phyloP scores from a whole-genome alignment of 192 early-diverging fungal genomes.

The Irineochytrium annulatum region DNA sequence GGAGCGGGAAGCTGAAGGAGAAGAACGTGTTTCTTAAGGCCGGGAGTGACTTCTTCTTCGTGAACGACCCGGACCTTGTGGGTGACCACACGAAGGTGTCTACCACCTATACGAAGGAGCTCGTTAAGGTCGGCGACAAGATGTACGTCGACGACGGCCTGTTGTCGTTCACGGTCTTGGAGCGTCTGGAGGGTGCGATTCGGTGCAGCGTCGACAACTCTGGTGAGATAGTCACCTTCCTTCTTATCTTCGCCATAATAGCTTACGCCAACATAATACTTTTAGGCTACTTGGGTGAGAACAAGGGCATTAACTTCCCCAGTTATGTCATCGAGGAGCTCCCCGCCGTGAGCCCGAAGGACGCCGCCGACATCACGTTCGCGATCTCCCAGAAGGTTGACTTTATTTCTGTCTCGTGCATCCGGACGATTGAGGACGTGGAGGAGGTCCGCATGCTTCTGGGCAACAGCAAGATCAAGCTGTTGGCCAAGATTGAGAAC shows the following conservation, averaged over 20 bases:
- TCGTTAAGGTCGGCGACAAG: constrained; percentile 53
- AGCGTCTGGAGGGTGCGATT: constrained; percentile 48
- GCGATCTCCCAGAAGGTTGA: constrained; percentile 43
- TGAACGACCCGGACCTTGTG: constrained; percentile 44
- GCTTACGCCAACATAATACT: not conserved
- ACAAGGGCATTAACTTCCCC: constrained; percentile 61
- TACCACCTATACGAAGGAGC: constrained; percentile 55
- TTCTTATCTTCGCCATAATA: no score
- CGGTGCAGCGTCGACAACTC: constrained; percentile 42
- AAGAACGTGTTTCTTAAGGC: constrained; percentile 38
- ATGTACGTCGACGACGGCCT: constrained; percentile 89
- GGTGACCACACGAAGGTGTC: constrained; percentile 52
- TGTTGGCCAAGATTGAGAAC: constrained; percentile 62
- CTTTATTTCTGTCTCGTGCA: constrained; percentile 56
- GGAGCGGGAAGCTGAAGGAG: constrained; percentile 49
- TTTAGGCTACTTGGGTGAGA: constrained; percentile 45
- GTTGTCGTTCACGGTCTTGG: constrained; percentile 88
- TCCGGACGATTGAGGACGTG: constrained; percentile 52
- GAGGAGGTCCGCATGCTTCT: constrained; percentile 39
- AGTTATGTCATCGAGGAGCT: constrained; percentile 48
- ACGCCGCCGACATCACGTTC: constrained; percentile 48
- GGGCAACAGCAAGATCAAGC: constrained; percentile 51
- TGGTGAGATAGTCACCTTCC: no score
- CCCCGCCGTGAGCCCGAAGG: constrained; percentile 49
- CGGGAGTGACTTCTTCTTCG: constrained; percentile 53